These are phyloP conservation scores for Hypericum androsaemum DNA, from an alignment of 345 rosid genomes.

Conservation along the genomic window DNA sequence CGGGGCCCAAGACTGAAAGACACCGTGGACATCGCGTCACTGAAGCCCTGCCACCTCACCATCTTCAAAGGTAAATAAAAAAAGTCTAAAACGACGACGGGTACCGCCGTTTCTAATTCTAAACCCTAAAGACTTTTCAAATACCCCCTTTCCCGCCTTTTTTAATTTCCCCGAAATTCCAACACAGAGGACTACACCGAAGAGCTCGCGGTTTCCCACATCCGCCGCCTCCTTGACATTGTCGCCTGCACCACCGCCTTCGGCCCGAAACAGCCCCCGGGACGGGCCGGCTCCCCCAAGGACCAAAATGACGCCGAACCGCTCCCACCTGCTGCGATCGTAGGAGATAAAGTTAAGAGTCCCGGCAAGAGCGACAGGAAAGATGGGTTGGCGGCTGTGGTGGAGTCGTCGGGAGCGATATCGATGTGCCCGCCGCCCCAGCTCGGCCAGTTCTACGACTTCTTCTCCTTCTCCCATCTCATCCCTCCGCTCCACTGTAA, in stretches of 20 bases:
- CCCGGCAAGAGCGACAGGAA: constrained; percentile 6
- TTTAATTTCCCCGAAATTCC: not conserved
- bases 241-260: constrained; percentile 27
- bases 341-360: not conserved
- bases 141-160: not conserved
- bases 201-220: constrained; percentile 16
- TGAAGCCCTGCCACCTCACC: constrained; percentile 85
- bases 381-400: constrained; percentile 10
- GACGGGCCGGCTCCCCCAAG: too few relatives aligned
- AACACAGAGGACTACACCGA: constrained; percentile 23
- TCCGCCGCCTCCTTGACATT: constrained; percentile 27
- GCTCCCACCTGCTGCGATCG: too few relatives aligned
- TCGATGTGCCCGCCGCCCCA: constrained; percentile 24
- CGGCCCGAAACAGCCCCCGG: constrained; percentile 27
- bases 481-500: constrained; percentile 26
- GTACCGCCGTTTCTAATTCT: not conserved
- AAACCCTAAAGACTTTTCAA: not conserved
- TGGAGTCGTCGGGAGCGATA: constrained; percentile 9
- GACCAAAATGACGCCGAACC: too few relatives aligned
- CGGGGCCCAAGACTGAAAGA: constrained; percentile 78
- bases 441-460: constrained; percentile 26
- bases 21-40: constrained; percentile 62
- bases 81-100: constrained; percentile 7
- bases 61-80: constrained; percentile 43
- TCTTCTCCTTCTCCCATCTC: constrained; percentile 26